Evolutionary conservation across 2,329 filamentous ascomycete genomes (phyloP).

Genomic region (Penicillium sp.): DNA sequence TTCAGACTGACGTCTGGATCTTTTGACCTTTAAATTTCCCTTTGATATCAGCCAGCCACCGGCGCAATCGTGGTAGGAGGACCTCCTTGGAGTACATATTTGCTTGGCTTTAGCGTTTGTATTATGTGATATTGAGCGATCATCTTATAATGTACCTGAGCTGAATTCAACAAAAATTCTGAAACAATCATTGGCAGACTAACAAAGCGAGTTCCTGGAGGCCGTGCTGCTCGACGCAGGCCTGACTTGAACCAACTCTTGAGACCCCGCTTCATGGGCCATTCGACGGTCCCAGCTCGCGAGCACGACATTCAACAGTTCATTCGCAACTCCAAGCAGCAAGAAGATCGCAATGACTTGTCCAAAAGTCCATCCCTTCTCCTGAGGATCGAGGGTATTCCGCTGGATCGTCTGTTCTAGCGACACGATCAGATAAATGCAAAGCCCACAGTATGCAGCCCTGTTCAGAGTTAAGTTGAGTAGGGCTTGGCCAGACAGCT

Average conservation of each 20-base stretch:
- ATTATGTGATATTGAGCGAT: neutral
- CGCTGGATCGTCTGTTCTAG: conserved; percentile 25
- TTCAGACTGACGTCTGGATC: conserved; percentile 4
- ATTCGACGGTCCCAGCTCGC: conserved; percentile 22
- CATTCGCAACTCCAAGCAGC: conserved; percentile 24
- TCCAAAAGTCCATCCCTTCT: conserved; percentile 23
- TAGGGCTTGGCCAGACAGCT: conserved; percentile 14
- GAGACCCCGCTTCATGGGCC: conserved; percentile 1
- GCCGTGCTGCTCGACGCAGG: conserved; percentile 6
- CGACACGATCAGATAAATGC: conserved; percentile 25
- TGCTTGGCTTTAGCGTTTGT: neutral
- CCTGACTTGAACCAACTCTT: conserved; percentile 13
- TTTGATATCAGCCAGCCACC: neutral
- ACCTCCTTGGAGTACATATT: neutral
- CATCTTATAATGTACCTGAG: neutral
- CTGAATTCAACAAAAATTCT: neutral
- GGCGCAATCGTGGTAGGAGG: neutral
- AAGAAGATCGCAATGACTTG: conserved; percentile 26
- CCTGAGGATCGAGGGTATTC: conserved; percentile 19
- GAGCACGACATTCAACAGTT: conserved; percentile 23
- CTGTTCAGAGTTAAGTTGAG: conserved; percentile 18
- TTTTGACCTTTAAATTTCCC: neutral
- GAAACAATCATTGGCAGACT: neutral
- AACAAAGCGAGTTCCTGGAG: conserved; percentile 8
- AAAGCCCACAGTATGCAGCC: conserved; percentile 20